Evolutionary conservation across 305 asterid species (phyloP), one percentile per base, ranked within the genome.

Genomic region (Plantago coronopus): DNA sequence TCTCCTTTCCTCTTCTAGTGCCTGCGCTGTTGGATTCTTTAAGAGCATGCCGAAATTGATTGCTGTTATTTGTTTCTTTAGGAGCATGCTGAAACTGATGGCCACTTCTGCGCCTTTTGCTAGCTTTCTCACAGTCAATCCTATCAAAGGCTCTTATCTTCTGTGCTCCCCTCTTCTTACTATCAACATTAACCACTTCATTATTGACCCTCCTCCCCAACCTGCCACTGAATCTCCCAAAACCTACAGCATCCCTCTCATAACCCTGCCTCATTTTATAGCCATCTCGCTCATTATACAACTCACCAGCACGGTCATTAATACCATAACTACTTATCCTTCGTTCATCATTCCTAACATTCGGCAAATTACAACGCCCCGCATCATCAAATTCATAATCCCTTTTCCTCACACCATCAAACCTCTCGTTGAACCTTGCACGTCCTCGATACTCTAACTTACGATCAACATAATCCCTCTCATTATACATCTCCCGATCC

Each of bases 221-320:
- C 69, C 86, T 76, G 62, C 79, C 80, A 62, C 74, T 79, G 69
- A 74, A 69, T 77, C 83, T 83, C 72, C 65, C 76, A 66, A 66
- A 70, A 56, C 70, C 72, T 38, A 21, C 34, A 50, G 48, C 71
- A 74, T 74, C 45, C 51, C 79, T 50, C 51, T 60, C 79, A 23
- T 48, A 57, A 60, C 66, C 71, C 76, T 77, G 63, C 61, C 80
- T 79, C 69, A 64, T 57, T 63, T 51, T 76, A 63, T 64, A 79
- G 69, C 57, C 78, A 48, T 66, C 77, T 69, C 63, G 66, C 57
- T 64, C 74, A 19, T 38, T 56, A 48, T 68, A 74, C 48, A 75
- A 44, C 38, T 73, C 81, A 72, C 68, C 56, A 44, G 34, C 65
- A 57, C 67, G 23, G 16, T 64, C 66, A 45, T 50, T 18, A 17